Evolutionary conservation across 2,329 filamentous ascomycete species (phyloP).

Genomic region (Stagonosporopsis vannaccii): DNA sequence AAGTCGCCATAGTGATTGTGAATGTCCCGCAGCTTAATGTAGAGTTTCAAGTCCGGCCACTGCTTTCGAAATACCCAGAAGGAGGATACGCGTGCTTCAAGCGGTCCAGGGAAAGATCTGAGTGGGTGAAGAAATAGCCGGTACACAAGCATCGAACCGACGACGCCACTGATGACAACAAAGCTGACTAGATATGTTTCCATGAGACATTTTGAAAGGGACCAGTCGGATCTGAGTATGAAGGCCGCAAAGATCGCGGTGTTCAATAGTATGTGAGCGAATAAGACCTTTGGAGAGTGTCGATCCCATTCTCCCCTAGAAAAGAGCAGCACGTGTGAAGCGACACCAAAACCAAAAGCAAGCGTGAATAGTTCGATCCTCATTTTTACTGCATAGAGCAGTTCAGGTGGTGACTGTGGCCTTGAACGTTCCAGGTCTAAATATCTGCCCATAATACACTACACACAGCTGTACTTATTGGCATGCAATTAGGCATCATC

Average conservation of each 20-base stretch:
- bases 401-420: background rate
- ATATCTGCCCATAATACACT: background rate
- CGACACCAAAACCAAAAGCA: background rate
- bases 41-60: constrained; percentile 21
- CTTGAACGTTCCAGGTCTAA: background rate
- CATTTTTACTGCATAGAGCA: background rate
- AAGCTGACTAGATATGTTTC: background rate
- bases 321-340: background rate
- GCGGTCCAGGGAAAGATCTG: constrained; percentile 17
- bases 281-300: background rate
- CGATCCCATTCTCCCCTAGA: constrained; percentile 6
- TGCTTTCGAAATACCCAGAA: constrained; percentile 24
- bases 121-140: constrained; percentile 21
- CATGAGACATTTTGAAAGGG: background rate
- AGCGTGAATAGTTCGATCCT: background rate
- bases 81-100: constrained; percentile 22
- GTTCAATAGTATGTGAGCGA: background rate
- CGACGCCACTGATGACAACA: background rate
- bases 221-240: background rate
- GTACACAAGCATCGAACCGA: constrained; percentile 15
- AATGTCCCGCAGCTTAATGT: constrained; percentile 20
- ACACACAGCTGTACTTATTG: background rate
- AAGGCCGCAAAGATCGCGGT: background rate
- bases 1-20: constrained; percentile 28
- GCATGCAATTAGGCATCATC: background rate